phyloP scores from a whole-genome alignment of 306 rosid species.

The Glycine tomentella region DNA sequence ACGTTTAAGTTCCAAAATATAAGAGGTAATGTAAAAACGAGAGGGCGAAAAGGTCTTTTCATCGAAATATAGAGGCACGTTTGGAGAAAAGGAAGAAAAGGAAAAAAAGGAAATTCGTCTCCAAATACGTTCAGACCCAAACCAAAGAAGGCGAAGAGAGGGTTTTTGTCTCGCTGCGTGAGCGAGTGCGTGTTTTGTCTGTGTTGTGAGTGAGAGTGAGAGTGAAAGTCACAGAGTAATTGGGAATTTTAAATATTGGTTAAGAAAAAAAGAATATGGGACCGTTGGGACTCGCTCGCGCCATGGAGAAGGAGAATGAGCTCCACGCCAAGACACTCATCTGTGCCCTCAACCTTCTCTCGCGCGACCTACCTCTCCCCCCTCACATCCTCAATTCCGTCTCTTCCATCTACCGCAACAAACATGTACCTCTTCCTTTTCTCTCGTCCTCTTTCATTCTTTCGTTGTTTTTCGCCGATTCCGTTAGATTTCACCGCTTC shows the following conservation, averaged over 20 bases:
- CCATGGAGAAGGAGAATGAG: conserved; percentile 52
- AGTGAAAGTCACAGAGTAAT: conserved; percentile 24
- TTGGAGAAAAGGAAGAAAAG: background rate
- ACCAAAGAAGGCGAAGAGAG: conserved; percentile 44
- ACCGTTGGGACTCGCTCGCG: conserved; percentile 63
- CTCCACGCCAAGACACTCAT: conserved; percentile 67
- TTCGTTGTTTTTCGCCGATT: background rate
- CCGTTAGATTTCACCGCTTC: background rate
- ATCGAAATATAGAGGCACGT: background rate
- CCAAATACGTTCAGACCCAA: conserved; percentile 39
- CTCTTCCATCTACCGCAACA: conserved; percentile 63
- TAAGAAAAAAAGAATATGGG: conserved; percentile 20
- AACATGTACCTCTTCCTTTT: conserved; percentile 27
- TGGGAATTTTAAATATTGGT: conserved; percentile 44
- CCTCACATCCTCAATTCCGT: conserved; percentile 77
- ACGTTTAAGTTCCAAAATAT: background rate
- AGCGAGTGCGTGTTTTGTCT: conserved; percentile 20
- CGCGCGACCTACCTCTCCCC: conserved; percentile 93
- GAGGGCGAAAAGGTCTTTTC: conserved; percentile 15
- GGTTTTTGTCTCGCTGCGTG: conserved; percentile 39
- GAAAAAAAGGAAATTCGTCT: conserved; percentile 14
- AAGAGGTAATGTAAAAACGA: background rate
- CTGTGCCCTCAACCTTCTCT: conserved; percentile 87
- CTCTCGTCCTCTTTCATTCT: background rate
- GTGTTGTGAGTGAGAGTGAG: conserved; percentile 32